phyloP scores from a whole-genome alignment of 2,329 filamentous ascomycete species.

The Colletotrichum sp. region DNA sequence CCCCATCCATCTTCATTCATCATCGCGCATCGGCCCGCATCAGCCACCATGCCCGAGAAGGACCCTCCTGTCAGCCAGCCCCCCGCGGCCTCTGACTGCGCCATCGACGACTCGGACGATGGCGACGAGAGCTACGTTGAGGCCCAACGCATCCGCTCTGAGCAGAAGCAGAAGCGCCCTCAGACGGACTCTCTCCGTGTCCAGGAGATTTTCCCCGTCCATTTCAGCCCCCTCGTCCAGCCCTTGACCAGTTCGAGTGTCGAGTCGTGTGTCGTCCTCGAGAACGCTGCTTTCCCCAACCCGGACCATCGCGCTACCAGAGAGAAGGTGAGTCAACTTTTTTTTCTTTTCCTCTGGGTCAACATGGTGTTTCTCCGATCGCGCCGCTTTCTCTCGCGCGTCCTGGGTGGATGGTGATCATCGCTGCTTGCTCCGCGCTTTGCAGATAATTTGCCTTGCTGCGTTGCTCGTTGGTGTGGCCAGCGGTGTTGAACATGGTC shows the following conservation, averaged over 20 bases:
- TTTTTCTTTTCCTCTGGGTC: neutral
- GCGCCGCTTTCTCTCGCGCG: neutral
- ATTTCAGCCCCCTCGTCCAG: slow-evolving; percentile 76
- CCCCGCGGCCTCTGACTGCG: slow-evolving; percentile 24
- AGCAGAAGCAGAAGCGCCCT: slow-evolving; percentile 41
- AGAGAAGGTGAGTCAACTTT: slow-evolving; percentile 54
- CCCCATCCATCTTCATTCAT: neutral
- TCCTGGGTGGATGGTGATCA: neutral
- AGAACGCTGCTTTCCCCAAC: slow-evolving; percentile 58
- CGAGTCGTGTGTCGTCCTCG: slow-evolving; percentile 61
- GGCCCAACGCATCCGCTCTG: slow-evolving; percentile 43
- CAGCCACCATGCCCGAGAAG: slow-evolving; percentile 8
- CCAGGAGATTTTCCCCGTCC: slow-evolving; percentile 56
- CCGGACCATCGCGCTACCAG: slow-evolving; percentile 53
- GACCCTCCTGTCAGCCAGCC: neutral
- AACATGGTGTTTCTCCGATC: too few relatives aligned
- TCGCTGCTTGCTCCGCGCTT: neutral
- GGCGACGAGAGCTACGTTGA: slow-evolving; percentile 40
- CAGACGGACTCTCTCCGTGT: slow-evolving; percentile 35
- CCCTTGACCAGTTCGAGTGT: slow-evolving; percentile 72
- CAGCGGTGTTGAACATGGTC: neutral
- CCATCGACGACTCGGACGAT: slow-evolving; percentile 45
- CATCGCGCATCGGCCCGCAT: neutral
- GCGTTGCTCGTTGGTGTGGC: neutral
- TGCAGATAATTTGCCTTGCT: neutral